A percentile compares a stretch with the other conserved stretches of the same genome.
These are phyloP conservation scores for Cladosporium sp. DNA, from an alignment of 2,329 filamentous ascomycete species.

Conservation along the genomic window DNA sequence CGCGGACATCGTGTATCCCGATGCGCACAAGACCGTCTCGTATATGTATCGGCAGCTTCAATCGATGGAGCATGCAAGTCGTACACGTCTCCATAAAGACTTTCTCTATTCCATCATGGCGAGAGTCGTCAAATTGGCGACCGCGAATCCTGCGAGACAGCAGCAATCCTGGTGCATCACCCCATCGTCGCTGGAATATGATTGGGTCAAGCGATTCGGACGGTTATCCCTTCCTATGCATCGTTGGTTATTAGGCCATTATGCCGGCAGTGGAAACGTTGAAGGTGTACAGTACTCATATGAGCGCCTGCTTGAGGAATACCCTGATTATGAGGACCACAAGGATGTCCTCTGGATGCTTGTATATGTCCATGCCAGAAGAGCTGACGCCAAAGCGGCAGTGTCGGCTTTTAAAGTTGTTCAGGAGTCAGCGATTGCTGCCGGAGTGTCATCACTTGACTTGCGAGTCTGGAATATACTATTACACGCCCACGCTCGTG, in stretches of 20 bases:
- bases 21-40: conserved; percentile 17
- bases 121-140: background rate
- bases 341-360: conserved; percentile 43
- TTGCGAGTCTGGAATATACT: conserved; percentile 70
- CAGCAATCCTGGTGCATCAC: conserved; percentile 2
- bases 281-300: conserved; percentile 33
- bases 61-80: background rate
- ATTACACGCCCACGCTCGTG: conserved; percentile 64
- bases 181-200: conserved; percentile 16
- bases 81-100: background rate
- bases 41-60: conserved; percentile 10
- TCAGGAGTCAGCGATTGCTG: conserved; percentile 13
- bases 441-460: conserved; percentile 46
- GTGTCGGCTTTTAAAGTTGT: conserved; percentile 62
- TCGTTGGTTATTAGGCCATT: conserved; percentile 13
- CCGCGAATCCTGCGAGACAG: background rate
- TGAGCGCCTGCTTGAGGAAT: conserved; percentile 24
- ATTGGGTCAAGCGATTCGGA: conserved; percentile 25
- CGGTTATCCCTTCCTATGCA: conserved; percentile 21
- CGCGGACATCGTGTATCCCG: conserved; percentile 7
- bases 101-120: background rate
- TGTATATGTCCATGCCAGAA: conserved; percentile 66
- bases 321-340: conserved; percentile 20
- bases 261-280: conserved; percentile 33
- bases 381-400: conserved; percentile 60